Base-by-base conservation (phyloP, 495 filamentous ascomycete genomes). In the Alectoria sarmentosa region DNA sequence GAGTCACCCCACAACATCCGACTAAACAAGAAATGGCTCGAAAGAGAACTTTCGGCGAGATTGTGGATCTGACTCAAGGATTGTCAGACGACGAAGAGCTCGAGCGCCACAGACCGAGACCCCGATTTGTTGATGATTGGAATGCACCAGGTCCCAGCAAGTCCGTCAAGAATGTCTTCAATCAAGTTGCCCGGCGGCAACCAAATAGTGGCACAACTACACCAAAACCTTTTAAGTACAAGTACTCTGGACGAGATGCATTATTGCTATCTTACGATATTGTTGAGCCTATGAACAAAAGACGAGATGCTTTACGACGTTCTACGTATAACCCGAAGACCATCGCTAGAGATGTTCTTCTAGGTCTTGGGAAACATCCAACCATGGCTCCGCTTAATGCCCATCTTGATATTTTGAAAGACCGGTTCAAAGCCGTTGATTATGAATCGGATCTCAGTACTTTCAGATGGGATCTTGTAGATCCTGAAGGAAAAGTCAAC, bases 401-500 rank as follows among this genome's bases (percentile, higher is more conserved):
- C 42, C 88, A 90, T 73, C 73, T 90, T 28, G 72, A 80, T 7
- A 54, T 68, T 11, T 65, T 89, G 8, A 77, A 73, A n/a, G 66
- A 72, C 2, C 72, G 66, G 5, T 75, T 86, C 48, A 48, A 65
- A 7, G 69, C 72, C 19, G 69, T 86, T 3, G 75, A 76, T 59
- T 61, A 66, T 44, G 68, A 70, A 17, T 74, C 77, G 13, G 86
- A 91, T 70, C 69, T 90, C 17, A 72, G 72, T n/a, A 89, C 85
- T 1, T 76, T 91, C 30, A 73, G 80, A 38, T 91, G 88, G 88
- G 87, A 89, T 72, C 57, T 88, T 21, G 76, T 90, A 4, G 88
- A 90, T 71, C 83, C 84, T 38, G 73, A 41, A 36, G 36, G 39
- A 21, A 39, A 60, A 17, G 49, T 15, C 44, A 44, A 26, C 26